Conservation (phyloP, 2,329 filamentous ascomycete genomes). For the Ascochyta lentis region DNA sequence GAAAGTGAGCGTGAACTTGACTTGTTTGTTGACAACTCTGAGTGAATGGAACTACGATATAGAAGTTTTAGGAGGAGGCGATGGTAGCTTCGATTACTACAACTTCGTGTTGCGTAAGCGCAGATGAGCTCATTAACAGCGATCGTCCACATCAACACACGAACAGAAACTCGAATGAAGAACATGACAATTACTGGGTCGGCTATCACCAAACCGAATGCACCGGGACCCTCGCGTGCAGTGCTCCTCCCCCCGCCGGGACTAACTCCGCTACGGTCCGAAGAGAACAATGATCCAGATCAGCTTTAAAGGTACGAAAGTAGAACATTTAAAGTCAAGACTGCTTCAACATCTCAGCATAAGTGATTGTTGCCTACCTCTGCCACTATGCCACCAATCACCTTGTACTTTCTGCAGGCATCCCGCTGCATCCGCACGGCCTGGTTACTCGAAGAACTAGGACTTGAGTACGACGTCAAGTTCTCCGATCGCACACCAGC, state of each 20-base stretch:
- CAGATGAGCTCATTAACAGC: background rate
- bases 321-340: background rate
- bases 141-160: background rate
- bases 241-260: slow-evolving; percentile 19
- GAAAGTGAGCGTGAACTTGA: too few relatives aligned
- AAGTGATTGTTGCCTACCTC: background rate
- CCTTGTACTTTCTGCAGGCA: slow-evolving; percentile 57
- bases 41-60: slow-evolving; percentile 34
- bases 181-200: slow-evolving; percentile 2
- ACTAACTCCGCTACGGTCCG: slow-evolving; percentile 6
- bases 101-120: slow-evolving; percentile 13
- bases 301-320: background rate
- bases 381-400: slow-evolving; percentile 42
- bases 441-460: slow-evolving; percentile 56
- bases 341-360: background rate
- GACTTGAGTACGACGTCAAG: slow-evolving; percentile 51
- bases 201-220: slow-evolving; percentile 1
- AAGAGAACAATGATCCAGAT: background rate
- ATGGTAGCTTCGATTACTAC: slow-evolving; percentile 19
- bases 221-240: slow-evolving; percentile 3
- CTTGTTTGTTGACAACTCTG: too few relatives aligned
- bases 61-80: slow-evolving; percentile 24
- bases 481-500: slow-evolving; percentile 50
- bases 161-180: background rate
- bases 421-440: slow-evolving; percentile 55